These are phyloP conservation scores for Myrica gale DNA, from an alignment of 306 rosid genomes.

Conservation along the genomic window DNA sequence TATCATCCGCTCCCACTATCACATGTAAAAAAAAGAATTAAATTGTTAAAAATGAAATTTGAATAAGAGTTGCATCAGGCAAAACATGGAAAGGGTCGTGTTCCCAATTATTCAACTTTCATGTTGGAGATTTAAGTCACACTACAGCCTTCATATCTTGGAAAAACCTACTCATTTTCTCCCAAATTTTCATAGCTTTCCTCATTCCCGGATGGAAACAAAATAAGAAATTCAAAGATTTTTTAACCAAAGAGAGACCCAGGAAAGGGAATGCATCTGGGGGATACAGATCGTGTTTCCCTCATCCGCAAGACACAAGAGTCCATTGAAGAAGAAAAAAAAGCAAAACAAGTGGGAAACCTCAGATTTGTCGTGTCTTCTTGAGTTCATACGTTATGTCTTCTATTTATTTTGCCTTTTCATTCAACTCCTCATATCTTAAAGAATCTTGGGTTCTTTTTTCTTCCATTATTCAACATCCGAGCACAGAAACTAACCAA, in stretches of 20 bases:
- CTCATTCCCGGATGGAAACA: slow-evolving; percentile 14
- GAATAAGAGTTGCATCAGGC: slow-evolving; percentile 13
- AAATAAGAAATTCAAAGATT: background rate
- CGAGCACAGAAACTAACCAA: too few species aligned
- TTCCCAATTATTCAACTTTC: slow-evolving; percentile 34
- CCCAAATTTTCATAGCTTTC: slow-evolving; percentile 25
- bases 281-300: background rate
- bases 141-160: slow-evolving; percentile 21
- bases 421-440: too few species aligned
- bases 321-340: too few species aligned
- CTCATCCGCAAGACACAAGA: background rate
- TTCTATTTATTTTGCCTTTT: too few species aligned
- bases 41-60: slow-evolving; percentile 24
- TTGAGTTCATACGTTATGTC: too few species aligned
- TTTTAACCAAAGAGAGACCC: background rate
- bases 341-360: too few species aligned
- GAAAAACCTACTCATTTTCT: slow-evolving; percentile 16
- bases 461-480: too few species aligned
- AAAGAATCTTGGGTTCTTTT: too few species aligned
- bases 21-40: slow-evolving; percentile 32
- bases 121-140: slow-evolving; percentile 20
- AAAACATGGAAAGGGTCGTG: background rate
- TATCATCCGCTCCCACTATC: slow-evolving; percentile 40
- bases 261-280: background rate
- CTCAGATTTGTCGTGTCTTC: too few species aligned